Percentiles rank a stretch among this genome's conserved stretches.
Conservation (phyloP, 176 grass and related monocot genomes). For the Zizania latifolia region DNA sequence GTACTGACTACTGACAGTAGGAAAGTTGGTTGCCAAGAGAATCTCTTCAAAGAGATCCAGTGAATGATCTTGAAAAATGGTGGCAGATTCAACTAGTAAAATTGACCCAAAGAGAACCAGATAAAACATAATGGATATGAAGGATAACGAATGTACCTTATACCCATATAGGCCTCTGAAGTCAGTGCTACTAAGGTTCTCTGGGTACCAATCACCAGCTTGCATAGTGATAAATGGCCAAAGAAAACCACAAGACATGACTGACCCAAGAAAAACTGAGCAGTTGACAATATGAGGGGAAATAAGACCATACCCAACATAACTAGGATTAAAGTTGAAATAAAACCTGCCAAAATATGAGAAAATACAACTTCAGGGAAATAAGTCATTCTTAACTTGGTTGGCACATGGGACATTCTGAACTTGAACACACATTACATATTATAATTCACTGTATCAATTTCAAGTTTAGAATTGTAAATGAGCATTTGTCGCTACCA, state of each 20-base stretch:
- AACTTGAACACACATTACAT: background rate
- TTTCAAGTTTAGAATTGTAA: background rate
- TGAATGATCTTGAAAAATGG: background rate
- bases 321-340: conserved; percentile 51
- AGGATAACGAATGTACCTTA: conserved; percentile 25
- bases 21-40: background rate
- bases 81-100: background rate
- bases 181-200: conserved; percentile 39
- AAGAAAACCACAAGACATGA: conserved; percentile 46
- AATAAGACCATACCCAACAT: conserved; percentile 56
- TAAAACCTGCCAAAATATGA: conserved; percentile 28
- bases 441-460: background rate
- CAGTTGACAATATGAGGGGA: conserved; percentile 43
- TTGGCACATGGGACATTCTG: background rate
- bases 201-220: conserved; percentile 48
- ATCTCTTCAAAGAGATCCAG: background rate
- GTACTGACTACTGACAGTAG: background rate
- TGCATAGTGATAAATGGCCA: conserved; percentile 40
- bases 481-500: background rate
- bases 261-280: conserved; percentile 44
- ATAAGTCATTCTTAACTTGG: background rate
- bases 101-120: background rate
- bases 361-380: background rate
- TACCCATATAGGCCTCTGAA: conserved; percentile 53
- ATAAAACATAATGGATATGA: background rate